Conservation (phyloP, 768 basidiomycete genomes). For the Boletus rubroflammeus region DNA sequence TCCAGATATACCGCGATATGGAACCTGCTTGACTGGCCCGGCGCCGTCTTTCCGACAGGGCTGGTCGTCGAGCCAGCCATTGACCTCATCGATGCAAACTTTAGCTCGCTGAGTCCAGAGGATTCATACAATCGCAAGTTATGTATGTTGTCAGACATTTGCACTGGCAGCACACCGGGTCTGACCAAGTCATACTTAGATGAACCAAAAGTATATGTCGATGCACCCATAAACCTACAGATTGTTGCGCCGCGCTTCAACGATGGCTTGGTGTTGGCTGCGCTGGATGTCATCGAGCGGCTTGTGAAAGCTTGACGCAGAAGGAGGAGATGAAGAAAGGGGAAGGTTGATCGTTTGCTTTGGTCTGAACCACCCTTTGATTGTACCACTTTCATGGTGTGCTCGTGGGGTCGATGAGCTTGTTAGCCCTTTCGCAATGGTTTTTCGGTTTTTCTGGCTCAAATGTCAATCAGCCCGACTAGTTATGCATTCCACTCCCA, state of each 20-base stretch:
- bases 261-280: constrained; percentile 27
- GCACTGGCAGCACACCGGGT: background rate
- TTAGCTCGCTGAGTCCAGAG: constrained; percentile 13
- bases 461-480: too few relatives aligned
- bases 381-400: too few relatives aligned
- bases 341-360: background rate
- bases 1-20: constrained; percentile 39
- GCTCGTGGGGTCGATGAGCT: too few relatives aligned
- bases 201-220: constrained; percentile 15
- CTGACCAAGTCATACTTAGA: constrained; percentile 14
- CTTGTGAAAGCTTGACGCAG: constrained; percentile 25
- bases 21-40: constrained; percentile 45
- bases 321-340: background rate
- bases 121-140: constrained; percentile 17
- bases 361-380: background rate
- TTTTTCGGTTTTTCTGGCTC: too few relatives aligned
- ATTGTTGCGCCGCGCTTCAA: constrained; percentile 23
- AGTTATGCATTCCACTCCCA: too few relatives aligned
- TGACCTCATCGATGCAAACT: constrained; percentile 17
- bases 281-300: constrained; percentile 20
- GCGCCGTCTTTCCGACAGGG: constrained; percentile 44
- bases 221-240: constrained; percentile 22
- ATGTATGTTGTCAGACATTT: constrained; percentile 12
- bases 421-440: too few relatives aligned
- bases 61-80: constrained; percentile 25